Base-by-base conservation (phyloP, 495 filamentous ascomycete genomes). In the Recurvomyces mirabilis region DNA sequence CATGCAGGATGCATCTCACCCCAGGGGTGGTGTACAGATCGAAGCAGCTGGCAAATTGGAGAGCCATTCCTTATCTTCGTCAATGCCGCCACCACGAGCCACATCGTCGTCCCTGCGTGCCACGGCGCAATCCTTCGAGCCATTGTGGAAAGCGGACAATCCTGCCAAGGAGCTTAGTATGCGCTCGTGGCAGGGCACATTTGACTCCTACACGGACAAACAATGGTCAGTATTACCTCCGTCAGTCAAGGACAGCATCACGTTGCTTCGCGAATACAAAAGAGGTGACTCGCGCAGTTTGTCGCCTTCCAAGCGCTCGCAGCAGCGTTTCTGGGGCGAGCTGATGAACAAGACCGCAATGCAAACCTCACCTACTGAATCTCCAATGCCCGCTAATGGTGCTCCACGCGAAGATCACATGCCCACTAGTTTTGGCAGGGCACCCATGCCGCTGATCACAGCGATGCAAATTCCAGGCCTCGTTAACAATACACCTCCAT, bases 291-390 rank as follows among this genome's bases (percentile, higher is more conserved):
- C 24, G 2, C 30, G 21, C 20, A 9, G 1, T 23, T 9, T 14
- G 10, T 41, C 36, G 5, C 45, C 45, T 12, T 47, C 45, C 12
- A 47, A 47, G 29, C 23, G 36, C 4, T 3, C 7, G 11, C 29
- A 47, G 21, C 35, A 34, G 25, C 45, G 45, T 5, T 47, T 47
- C 37, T 47, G 45, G 45, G 45, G 45, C 17, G 13, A 14, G 7
- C 25, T 47, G 10, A 26, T 41, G 17, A 12, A 19, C 21, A 5
- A 11, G 32, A n/a, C 32, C 32, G 32, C 32, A 37, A 13, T 37
- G n/a, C n/a, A n/a, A n/a, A n/a, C n/a, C n/a, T n/a, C n/a, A n/a
- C n/a, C n/a, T n/a, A n/a, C 40, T 9, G 4, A 33, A 4, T 43
- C 38, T 9, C 3, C 35, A 19, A n/a, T n/a, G n/a, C n/a, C n/a